These are phyloP conservation scores for Yarrowia divulgata DNA, from an alignment of 805 yeast genomes.

Conservation along the genomic window DNA sequence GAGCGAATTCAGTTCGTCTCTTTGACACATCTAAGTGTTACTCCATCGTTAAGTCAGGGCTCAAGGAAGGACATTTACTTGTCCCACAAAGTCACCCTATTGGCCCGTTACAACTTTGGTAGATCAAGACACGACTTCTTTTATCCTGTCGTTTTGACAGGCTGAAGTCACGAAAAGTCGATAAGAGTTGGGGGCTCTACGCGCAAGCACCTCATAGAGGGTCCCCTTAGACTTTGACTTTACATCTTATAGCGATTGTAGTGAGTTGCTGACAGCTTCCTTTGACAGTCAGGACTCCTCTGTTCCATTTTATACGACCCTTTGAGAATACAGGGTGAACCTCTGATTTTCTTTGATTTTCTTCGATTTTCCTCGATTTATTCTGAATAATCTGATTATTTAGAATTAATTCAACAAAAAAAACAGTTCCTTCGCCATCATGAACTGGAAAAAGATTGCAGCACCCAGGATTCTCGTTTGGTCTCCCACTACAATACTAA, in stretches of 20 bases:
- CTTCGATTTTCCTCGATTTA: too few species aligned
- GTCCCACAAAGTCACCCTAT: conserved; percentile 25
- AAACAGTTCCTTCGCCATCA: too few species aligned
- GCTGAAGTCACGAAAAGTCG: conserved; percentile 38
- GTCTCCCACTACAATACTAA: conserved; percentile 30
- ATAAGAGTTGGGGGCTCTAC: conserved; percentile 35
- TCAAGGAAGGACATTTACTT: conserved; percentile 25
- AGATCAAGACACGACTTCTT: conserved; percentile 36
- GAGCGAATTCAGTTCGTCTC: too few species aligned
- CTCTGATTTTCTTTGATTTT: too few species aligned
- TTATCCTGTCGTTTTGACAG: conserved; percentile 39
- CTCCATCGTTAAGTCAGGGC: conserved; percentile 40
- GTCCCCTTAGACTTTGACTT: conserved; percentile 38
- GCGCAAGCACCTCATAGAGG: conserved; percentile 17
- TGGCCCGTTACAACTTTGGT: conserved; percentile 39
- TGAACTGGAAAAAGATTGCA: conserved; percentile 11
- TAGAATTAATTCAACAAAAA: too few species aligned
- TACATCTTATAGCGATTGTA: conserved; percentile 5
- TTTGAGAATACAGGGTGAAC: too few species aligned
- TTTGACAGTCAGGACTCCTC: too few species aligned
- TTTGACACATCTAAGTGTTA: neutral
- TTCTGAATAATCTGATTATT: too few species aligned
- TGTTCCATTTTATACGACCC: too few species aligned
- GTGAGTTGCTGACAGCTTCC: too few species aligned
- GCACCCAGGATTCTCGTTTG: conserved; percentile 32